Evolutionary conservation across 164 flowering plant genomes (phyloP), one percentile per base, ranked within the genome.

Genomic region (Euptelea pleiosperma): DNA sequence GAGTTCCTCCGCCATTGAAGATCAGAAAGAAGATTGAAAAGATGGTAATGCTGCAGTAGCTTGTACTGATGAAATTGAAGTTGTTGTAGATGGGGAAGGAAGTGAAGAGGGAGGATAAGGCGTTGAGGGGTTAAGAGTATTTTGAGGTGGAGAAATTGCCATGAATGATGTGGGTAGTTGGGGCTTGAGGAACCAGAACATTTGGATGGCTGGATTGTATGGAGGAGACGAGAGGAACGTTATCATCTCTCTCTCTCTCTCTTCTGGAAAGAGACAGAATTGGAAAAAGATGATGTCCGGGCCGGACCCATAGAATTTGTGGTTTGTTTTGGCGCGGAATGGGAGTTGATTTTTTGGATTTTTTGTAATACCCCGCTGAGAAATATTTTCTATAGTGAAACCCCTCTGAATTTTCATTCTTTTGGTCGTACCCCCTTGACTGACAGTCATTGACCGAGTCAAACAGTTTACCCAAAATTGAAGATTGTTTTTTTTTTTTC

Each of bases 121-220:
- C 15, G 15, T 26, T 39, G 41, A 30, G 45, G 36, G 22, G 16
- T 33, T 61, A 35, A 40, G 25, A 37, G 39, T 7, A 49, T 52
- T 69, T 29, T 50, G 75, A 43, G 83, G 83, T 68, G 62, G 67
- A 67, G 75, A 78, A 68, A 57, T 19, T 6, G 66, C 65, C 67
- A 70, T 63, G 72, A 28, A 5, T 42, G 22, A 55, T 22, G 29
- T 2, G 35, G 24, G 51, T 54, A 33, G 70, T 47, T 72, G 82
- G 73, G 59, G 55, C 55, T 39, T 58, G 29, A 16, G 30, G 48
- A 37, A 30, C 79, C 74, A 66, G 52, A 33, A 57, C 50, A 52
- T 39, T 14, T 58, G 69, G 67, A 31, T 51, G 59, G 26, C 8
- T 22, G 46, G 43, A 67, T 49, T 63, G 46, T 54, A 60, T 52